A percentile compares a stretch with the other conserved stretches of the same genome.
These are phyloP conservation scores for Trametes coccinea DNA, from an alignment of 768 basidiomycete genomes.

Conservation along the genomic window DNA sequence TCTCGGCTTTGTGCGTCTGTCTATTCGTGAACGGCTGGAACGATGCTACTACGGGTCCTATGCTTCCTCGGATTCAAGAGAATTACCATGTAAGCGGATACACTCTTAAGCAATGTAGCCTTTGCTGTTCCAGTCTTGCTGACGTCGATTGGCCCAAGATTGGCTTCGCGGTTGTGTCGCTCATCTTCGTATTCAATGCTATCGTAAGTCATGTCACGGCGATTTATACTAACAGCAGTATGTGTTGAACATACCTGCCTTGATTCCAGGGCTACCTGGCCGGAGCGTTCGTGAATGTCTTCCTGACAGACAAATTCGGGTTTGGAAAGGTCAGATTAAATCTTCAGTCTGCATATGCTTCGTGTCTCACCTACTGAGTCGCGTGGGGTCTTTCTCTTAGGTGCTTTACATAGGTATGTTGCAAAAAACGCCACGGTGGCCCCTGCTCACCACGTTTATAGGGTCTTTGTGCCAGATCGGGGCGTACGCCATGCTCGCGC, in stretches of 20 bases:
- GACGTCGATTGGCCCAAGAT: constrained; percentile 33
- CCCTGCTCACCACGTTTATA: constrained; percentile 17
- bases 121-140: neutral
- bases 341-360: too few relatives aligned
- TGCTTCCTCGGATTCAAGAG: constrained; percentile 69
- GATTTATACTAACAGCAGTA: neutral
- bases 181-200: constrained; percentile 56
- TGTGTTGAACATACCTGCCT: neutral
- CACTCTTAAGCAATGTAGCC: too few relatives aligned
- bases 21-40: constrained; percentile 74
- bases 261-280: constrained; percentile 44
- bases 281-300: constrained; percentile 51
- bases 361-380: too few relatives aligned
- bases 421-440: neutral
- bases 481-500: constrained; percentile 52
- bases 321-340: constrained; percentile 45
- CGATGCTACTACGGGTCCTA: constrained; percentile 71
- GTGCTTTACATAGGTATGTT: neutral
- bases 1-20: constrained; percentile 52
- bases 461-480: constrained; percentile 53
- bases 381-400: neutral
- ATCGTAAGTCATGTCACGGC: constrained; percentile 34
- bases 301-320: constrained; percentile 44
- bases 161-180: constrained; percentile 54
- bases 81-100: constrained; percentile 43